These are phyloP conservation scores for Fusarium subtropicale DNA, from an alignment of 2,329 filamentous ascomycete genomes.

Conservation along the genomic window DNA sequence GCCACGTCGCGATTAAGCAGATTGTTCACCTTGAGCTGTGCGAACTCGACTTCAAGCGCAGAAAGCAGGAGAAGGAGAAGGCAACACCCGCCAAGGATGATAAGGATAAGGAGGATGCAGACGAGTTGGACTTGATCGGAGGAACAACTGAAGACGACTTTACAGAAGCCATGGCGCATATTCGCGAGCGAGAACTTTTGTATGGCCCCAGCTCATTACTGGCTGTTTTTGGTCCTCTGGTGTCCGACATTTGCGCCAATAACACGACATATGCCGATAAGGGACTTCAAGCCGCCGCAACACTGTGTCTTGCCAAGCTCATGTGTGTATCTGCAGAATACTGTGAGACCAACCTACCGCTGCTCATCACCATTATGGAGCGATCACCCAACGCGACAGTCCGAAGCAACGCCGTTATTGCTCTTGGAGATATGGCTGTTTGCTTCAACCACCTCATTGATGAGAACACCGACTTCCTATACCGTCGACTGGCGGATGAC, in stretches of 20 bases:
- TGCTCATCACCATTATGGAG: constrained; percentile 98
- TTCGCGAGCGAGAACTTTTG: constrained; percentile 84
- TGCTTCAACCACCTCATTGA: constrained; percentile 99
- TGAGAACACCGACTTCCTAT: constrained; percentile 98
- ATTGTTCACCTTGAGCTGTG: constrained; percentile 98
- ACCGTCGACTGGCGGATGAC: constrained; percentile 88
- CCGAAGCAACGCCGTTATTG: constrained; percentile 95
- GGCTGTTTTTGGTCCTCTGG: constrained; percentile 90
- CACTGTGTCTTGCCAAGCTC: constrained; percentile 93
- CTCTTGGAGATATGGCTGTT: constrained; percentile 97
- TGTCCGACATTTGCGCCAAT: constrained; percentile 92
- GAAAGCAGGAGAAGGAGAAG: constrained; percentile 91
- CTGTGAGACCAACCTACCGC: constrained; percentile 90
- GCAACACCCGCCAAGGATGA: constrained; percentile 59
- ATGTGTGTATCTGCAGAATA: constrained; percentile 99
- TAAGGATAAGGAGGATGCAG: constrained; percentile 73
- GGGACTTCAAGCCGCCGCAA: constrained; percentile 91
- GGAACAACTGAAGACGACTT: constrained; percentile 96
- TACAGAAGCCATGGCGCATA: constrained; percentile 85
- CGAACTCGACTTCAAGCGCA: constrained; percentile 96
- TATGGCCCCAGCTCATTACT: constrained; percentile 87
- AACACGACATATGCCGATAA: constrained; percentile 92
- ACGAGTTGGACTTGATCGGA: constrained; percentile 95
- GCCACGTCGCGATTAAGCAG: constrained; percentile 97
- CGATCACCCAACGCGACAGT: constrained; percentile 92